Conservation (phyloP, 805 yeast genomes). For the Saccharomycopsis fibuligera region DNA sequence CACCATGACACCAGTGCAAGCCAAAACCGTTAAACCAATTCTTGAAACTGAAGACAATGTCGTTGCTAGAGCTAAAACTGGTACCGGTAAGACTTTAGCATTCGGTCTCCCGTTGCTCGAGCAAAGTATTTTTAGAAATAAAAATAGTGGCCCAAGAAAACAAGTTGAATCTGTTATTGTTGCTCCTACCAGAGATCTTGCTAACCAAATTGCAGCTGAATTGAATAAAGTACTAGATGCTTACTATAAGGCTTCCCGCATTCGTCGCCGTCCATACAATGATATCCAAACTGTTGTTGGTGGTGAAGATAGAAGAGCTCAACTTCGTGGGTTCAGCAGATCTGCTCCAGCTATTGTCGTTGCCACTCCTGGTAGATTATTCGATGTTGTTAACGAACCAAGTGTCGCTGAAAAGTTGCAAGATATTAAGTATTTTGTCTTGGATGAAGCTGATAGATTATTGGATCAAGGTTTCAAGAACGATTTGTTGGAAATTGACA, state of each 20-base stretch:
- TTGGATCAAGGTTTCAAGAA: slow-evolving; percentile 75
- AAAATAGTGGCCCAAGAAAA: slow-evolving; percentile 28
- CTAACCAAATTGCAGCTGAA: slow-evolving; percentile 28
- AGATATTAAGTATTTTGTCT: slow-evolving; percentile 55
- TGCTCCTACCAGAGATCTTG: slow-evolving; percentile 90
- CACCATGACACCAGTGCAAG: slow-evolving; percentile 65
- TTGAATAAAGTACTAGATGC: slow-evolving; percentile 6
- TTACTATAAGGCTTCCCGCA: neutral
- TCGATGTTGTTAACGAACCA: slow-evolving; percentile 49
- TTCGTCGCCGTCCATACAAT: neutral
- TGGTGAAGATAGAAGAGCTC: slow-evolving; percentile 44
- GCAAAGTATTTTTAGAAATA: slow-evolving; percentile 29
- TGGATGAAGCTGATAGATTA: slow-evolving; percentile 90
- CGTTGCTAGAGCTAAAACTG: slow-evolving; percentile 88
- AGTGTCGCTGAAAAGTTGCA: slow-evolving; percentile 35
- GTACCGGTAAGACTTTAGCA: slow-evolving; percentile 92
- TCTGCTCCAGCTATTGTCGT: slow-evolving; percentile 57
- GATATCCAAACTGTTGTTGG: slow-evolving; percentile 57
- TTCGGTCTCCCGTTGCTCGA: slow-evolving; percentile 74
- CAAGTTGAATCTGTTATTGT: slow-evolving; percentile 59
- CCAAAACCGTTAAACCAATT: slow-evolving; percentile 52
- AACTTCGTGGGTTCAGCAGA: slow-evolving; percentile 29
- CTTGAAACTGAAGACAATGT: slow-evolving; percentile 49
- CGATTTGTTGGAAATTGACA: slow-evolving; percentile 54
- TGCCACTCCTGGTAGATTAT: slow-evolving; percentile 85